A percentile compares a stretch with the other conserved stretches of the same genome.
Conservation (phyloP, 2,329 filamentous ascomycete genomes). For the Paecilomyces dactylethromorphus region DNA sequence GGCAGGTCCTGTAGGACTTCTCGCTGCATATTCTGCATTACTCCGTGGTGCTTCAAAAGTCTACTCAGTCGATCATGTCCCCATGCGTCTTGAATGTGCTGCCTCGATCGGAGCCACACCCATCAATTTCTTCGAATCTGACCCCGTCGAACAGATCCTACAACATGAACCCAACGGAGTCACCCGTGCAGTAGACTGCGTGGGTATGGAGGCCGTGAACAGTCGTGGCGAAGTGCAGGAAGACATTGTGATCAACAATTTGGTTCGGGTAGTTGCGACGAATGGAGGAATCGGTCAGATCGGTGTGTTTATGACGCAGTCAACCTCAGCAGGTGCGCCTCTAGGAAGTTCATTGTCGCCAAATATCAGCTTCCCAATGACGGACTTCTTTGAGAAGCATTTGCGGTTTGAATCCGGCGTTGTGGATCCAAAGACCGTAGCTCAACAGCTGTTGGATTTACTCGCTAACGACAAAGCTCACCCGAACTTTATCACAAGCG, state of each 20-base stretch:
- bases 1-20: slow-evolving; percentile 57
- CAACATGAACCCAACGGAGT: slow-evolving; percentile 46
- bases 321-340: slow-evolving; percentile 31
- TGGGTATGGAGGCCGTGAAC: slow-evolving; percentile 33
- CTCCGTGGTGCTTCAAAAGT: slow-evolving; percentile 55
- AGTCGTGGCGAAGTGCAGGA: too few relatives aligned
- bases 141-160: slow-evolving; percentile 58
- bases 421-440: slow-evolving; percentile 64
- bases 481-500: slow-evolving; percentile 60
- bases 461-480: slow-evolving; percentile 60
- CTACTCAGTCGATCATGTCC: slow-evolving; percentile 56
- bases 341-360: slow-evolving; percentile 54
- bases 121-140: slow-evolving; percentile 55
- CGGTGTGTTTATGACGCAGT: slow-evolving; percentile 46
- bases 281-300: too few relatives aligned
- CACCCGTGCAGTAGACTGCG: slow-evolving; percentile 58
- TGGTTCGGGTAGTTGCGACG: too few relatives aligned
- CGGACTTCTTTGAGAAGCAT: slow-evolving; percentile 63
- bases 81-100: slow-evolving; percentile 52
- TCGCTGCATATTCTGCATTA: slow-evolving; percentile 58
- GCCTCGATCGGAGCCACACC: slow-evolving; percentile 51
- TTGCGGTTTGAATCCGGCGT: slow-evolving; percentile 53
- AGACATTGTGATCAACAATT: too few relatives aligned
- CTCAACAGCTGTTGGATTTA: slow-evolving; percentile 58
- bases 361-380: slow-evolving; percentile 58